A percentile compares a stretch with the other conserved stretches of the same genome.
These are phyloP conservation scores for Alternaria sp. DNA, from an alignment of 2,329 filamentous ascomycete genomes.

Conservation along the genomic window DNA sequence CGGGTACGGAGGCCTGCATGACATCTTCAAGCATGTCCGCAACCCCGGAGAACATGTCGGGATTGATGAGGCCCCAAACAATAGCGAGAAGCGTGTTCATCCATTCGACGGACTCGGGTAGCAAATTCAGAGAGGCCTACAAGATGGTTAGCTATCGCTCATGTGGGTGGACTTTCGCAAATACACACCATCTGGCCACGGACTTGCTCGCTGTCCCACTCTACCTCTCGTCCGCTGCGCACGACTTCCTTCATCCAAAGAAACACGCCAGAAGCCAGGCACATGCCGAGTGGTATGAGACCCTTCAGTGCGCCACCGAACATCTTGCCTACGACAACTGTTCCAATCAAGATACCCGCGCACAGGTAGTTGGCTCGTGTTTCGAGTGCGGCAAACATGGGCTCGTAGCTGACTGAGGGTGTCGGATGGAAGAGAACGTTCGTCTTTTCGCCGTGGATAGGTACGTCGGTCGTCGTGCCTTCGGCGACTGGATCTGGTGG, in stretches of 20 bases:
- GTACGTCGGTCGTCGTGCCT: conserved; percentile 88
- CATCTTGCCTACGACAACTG: conserved; percentile 77
- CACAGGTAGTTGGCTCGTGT: conserved; percentile 75
- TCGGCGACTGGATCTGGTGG: conserved; percentile 85
- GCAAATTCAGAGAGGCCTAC: conserved; percentile 80
- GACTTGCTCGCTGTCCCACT: conserved; percentile 87
- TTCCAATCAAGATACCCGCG: conserved; percentile 71
- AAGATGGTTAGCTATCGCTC: not conserved
- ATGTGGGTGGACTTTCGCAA: not conserved
- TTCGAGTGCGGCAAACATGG: conserved; percentile 81
- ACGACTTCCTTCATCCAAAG: conserved; percentile 91
- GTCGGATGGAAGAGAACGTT: conserved; percentile 96
- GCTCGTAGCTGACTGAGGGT: conserved; percentile 85
- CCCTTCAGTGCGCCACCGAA: conserved; percentile 81
- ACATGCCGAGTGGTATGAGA: conserved; percentile 74
- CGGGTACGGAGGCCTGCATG: conserved; percentile 93
- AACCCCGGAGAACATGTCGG: conserved; percentile 89
- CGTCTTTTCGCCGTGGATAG: conserved; percentile 95
- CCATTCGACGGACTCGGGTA: conserved; percentile 92
- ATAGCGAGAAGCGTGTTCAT: conserved; percentile 88
- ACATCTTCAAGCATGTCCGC: conserved; percentile 95
- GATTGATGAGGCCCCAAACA: conserved; percentile 90
- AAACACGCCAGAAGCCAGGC: conserved; percentile 78
- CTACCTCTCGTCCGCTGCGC: conserved; percentile 77
- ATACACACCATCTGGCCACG: conserved; percentile 74